Conservation (phyloP, 1,284 basidiomycete genomes). For the Pascua sp. region DNA sequence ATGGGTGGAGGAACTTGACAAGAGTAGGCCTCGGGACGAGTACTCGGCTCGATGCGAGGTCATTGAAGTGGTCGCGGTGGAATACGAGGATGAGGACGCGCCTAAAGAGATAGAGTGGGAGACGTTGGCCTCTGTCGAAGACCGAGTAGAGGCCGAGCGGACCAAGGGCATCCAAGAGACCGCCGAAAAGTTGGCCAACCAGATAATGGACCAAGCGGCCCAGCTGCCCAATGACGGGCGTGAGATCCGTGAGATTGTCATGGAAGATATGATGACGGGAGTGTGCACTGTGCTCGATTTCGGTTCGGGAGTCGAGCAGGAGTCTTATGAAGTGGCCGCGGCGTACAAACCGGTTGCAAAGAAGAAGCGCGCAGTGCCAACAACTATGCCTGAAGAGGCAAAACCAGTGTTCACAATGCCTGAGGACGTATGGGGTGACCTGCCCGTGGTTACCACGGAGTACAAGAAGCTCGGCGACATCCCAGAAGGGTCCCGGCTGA, state of each 20-base stretch:
- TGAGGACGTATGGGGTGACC: not conserved
- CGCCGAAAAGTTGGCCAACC: not conserved
- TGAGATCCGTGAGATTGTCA: not conserved
- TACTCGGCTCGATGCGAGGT: not conserved
- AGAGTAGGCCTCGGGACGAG: too few species aligned
- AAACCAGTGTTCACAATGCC: not conserved
- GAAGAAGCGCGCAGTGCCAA: conserved; percentile 14
- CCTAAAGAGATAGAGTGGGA: too few species aligned
- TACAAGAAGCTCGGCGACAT: not conserved
- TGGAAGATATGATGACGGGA: not conserved
- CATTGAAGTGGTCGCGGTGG: not conserved
- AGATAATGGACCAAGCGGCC: not conserved
- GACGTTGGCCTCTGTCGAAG: too few species aligned
- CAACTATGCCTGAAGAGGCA: conserved; percentile 1
- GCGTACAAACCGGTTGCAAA: conserved; percentile 10
- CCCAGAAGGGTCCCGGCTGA: not conserved
- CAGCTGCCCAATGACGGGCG: not conserved
- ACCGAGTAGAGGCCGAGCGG: not conserved
- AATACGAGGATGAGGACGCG: too few species aligned
- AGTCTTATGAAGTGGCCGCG: too few species aligned
- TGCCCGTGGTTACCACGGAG: not conserved
- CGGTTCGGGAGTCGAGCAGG: not conserved
- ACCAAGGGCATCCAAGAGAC: not conserved
- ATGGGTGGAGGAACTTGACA: not conserved
- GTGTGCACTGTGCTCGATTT: not conserved